Evolutionary conservation across 805 yeast species (phyloP).

Genomic region (Lipomyces lipofer): DNA sequence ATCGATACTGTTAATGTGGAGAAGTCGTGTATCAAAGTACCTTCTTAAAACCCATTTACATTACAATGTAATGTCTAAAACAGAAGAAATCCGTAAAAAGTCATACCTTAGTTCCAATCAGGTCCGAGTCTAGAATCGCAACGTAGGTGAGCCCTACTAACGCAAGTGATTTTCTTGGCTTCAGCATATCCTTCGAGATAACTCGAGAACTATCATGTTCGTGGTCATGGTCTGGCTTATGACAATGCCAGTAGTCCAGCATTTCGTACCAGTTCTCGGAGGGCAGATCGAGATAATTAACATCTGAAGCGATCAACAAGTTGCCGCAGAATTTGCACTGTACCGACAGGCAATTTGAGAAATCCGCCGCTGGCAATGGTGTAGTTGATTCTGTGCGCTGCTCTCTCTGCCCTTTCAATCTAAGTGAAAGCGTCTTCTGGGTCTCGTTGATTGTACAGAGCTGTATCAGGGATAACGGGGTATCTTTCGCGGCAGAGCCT

Average conservation of each 20-base stretch:
- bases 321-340: conserved; percentile 16
- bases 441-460: neutral
- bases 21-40: conserved; percentile 8
- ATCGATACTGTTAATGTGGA: conserved; percentile 26
- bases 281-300: conserved; percentile 62
- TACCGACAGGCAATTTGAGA: conserved; percentile 5
- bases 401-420: conserved; percentile 15
- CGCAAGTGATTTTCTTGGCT: conserved; percentile 7
- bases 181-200: conserved; percentile 12
- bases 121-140: neutral
- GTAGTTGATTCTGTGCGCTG: neutral
- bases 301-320: conserved; percentile 8
- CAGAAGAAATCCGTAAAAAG: neutral
- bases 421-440: neutral
- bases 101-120: neutral
- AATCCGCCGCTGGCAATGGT: conserved; percentile 13
- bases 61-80: neutral
- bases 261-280: conserved; percentile 91
- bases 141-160: conserved; percentile 20
- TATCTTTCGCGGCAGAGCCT: conserved; percentile 16
- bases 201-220: neutral
- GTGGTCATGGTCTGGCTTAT: conserved; percentile 43
- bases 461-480: conserved; percentile 10
- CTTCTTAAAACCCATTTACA: conserved; percentile 24
- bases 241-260: conserved; percentile 99